Evolutionary conservation across 768 basidiomycete genomes (phyloP).

Genomic region (Chalciporus chontae): DNA sequence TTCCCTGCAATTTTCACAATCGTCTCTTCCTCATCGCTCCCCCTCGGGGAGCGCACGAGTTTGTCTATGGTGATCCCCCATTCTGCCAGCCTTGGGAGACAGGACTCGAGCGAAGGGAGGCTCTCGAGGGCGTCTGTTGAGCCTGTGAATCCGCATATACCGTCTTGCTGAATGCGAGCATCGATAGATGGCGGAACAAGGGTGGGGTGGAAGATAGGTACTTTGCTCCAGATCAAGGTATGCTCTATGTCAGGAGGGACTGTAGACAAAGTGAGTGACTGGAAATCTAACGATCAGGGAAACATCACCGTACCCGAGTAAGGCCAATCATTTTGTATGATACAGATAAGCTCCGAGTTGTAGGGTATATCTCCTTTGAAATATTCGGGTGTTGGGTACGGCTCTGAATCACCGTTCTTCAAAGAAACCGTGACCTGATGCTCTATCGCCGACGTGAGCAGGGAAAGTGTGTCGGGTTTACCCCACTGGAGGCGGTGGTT

Average conservation of each 20-base stretch:
- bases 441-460: constrained; percentile 55
- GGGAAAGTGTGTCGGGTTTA: constrained; percentile 57
- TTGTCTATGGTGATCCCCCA: constrained; percentile 68
- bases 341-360: constrained; percentile 50
- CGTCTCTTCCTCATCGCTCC: constrained; percentile 50
- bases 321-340: constrained; percentile 85
- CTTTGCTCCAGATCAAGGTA: constrained; percentile 70
- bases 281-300: not conserved
- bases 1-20: constrained; percentile 48
- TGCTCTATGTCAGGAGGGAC: constrained; percentile 76
- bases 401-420: not conserved
- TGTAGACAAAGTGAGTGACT: constrained; percentile 9
- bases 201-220: constrained; percentile 65
- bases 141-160: constrained; percentile 82
- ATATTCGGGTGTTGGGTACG: constrained; percentile 41
- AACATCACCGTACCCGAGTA: constrained; percentile 58
- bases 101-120: constrained; percentile 54
- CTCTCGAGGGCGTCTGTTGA: constrained; percentile 49
- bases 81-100: constrained; percentile 60
- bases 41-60: constrained; percentile 49
- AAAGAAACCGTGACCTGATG: constrained; percentile 22
- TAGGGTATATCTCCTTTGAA: constrained; percentile 62
- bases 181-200: constrained; percentile 50
- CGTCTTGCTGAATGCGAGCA: constrained; percentile 65
- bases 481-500: constrained; percentile 76